Conservation (phyloP, 2,329 filamentous ascomycete species). For the Aspergillus vadensis region DNA sequence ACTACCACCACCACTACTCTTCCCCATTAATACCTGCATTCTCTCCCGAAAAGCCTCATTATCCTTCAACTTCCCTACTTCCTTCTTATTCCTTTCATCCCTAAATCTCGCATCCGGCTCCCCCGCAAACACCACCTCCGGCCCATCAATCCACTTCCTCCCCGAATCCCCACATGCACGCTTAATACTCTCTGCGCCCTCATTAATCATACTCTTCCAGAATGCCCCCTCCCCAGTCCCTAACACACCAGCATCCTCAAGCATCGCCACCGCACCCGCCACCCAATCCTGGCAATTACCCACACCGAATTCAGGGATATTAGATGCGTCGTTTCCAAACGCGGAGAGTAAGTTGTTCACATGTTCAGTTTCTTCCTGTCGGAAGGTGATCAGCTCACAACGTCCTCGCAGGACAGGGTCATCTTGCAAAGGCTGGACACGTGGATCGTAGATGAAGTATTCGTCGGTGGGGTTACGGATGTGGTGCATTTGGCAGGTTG, state of each 20-base stretch:
- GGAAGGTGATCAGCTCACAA: slow-evolving; percentile 21
- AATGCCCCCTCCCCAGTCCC: slow-evolving; percentile 16
- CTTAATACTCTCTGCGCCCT: slow-evolving; percentile 17
- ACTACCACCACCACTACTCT: background rate
- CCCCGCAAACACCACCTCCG: slow-evolving; percentile 10
- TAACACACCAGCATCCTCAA: slow-evolving; percentile 12
- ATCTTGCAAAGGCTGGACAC: slow-evolving; percentile 20
- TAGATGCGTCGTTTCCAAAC: slow-evolving; percentile 16
- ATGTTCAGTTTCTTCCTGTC: slow-evolving; percentile 5
- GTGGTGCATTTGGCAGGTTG: slow-evolving; percentile 26
- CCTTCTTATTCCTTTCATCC: background rate
- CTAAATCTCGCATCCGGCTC: slow-evolving; percentile 22
- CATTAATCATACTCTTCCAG: slow-evolving; percentile 24
- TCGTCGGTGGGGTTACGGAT: slow-evolving; percentile 24
- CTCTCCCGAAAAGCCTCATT: slow-evolving; percentile 14
- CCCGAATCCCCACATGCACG: slow-evolving; percentile 10
- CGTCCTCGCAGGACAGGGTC: slow-evolving; percentile 24
- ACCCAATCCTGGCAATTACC: slow-evolving; percentile 23
- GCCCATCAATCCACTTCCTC: slow-evolving; percentile 19
- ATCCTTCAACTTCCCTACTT: slow-evolving; percentile 9
- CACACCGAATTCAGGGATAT: slow-evolving; percentile 23
- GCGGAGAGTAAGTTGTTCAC: slow-evolving; percentile 4
- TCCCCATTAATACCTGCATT: slow-evolving; percentile 17
- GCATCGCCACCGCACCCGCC: slow-evolving; percentile 12
- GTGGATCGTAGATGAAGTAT: slow-evolving; percentile 25